A percentile compares a stretch with the other conserved stretches of the same genome.
These are phyloP conservation scores for Cryptosporidium baileyi DNA, from an alignment of 169 alveolate species.

Conservation along the genomic window DNA sequence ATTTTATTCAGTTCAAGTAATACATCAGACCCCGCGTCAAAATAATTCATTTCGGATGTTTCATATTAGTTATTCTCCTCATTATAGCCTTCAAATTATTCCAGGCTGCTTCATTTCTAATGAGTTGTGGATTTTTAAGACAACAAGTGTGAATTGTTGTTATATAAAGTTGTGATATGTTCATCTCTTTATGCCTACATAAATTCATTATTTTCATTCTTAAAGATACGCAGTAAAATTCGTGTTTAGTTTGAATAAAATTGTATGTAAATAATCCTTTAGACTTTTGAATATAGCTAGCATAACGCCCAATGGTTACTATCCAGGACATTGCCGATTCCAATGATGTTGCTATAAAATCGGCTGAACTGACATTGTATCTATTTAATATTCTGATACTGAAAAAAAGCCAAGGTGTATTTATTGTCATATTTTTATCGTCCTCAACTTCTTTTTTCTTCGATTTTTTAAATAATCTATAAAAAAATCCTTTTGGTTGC, in stretches of 20 bases:
- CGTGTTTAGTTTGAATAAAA: constrained; percentile 40
- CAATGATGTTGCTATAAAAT: constrained; percentile 41
- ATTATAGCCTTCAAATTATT: constrained; percentile 40
- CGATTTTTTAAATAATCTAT: background rate
- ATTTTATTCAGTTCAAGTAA: constrained; percentile 1
- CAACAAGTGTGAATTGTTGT: constrained; percentile 62
- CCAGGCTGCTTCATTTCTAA: constrained; percentile 62
- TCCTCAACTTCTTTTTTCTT: background rate
- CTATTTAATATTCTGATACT: constrained; percentile 31
- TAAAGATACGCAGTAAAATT: constrained; percentile 29
- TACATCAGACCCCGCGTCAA: background rate
- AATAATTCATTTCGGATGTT: background rate
- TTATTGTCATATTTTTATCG: background rate
- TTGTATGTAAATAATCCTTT: constrained; percentile 17
- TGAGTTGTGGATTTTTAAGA: constrained; percentile 55
- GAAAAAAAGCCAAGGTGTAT: constrained; percentile 60
- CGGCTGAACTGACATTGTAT: background rate
- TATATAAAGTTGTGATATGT: constrained; percentile 28
- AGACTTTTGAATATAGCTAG: constrained; percentile 51
- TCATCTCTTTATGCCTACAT: constrained; percentile 10
- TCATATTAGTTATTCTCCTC: constrained; percentile 39
- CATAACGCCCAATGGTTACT: constrained; percentile 56
- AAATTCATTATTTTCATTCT: constrained; percentile 57
- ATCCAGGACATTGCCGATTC: constrained; percentile 65
- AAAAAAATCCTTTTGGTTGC: constrained; percentile 26